Evolutionary conservation across 75 land plant species (phyloP).

Genomic region (Chamaecyparis obtusa): DNA sequence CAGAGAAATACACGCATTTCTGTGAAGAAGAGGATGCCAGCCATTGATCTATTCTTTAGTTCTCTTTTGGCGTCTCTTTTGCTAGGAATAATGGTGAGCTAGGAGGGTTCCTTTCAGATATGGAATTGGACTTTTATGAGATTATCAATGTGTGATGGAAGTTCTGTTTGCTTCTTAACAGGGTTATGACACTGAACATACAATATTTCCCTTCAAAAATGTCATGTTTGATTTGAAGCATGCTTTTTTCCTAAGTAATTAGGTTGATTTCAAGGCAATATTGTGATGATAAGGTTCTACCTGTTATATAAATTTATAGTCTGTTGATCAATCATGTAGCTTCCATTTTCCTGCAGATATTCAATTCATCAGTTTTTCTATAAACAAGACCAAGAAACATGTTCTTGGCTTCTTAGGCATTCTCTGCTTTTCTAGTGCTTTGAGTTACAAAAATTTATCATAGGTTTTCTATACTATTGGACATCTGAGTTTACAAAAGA

Average conservation of each 20-base stretch:
- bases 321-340: not conserved
- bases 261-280: conserved; percentile 3
- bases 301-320: not conserved
- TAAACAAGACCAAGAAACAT: not conserved
- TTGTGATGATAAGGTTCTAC: not conserved
- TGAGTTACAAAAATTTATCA: not conserved
- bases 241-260: not conserved
- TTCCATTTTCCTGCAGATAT: conserved; percentile 4
- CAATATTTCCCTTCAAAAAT: not conserved
- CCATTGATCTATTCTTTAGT: conserved; percentile 15
- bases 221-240: not conserved
- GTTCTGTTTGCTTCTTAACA: not conserved
- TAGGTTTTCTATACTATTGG: not conserved
- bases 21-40: conserved; percentile 71
- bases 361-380: not conserved
- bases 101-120: not conserved
- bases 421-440: not conserved
- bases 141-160: not conserved
- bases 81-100: not conserved
- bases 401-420: not conserved
- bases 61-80: not conserved
- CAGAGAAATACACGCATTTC: conserved; percentile 63
- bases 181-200: not conserved
- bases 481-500: not conserved
- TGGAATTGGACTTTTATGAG: not conserved